These are phyloP conservation scores for Meyerozyma guilliermondii DNA, from an alignment of 1,139 yeast genomes.

Conservation along the genomic window DNA sequence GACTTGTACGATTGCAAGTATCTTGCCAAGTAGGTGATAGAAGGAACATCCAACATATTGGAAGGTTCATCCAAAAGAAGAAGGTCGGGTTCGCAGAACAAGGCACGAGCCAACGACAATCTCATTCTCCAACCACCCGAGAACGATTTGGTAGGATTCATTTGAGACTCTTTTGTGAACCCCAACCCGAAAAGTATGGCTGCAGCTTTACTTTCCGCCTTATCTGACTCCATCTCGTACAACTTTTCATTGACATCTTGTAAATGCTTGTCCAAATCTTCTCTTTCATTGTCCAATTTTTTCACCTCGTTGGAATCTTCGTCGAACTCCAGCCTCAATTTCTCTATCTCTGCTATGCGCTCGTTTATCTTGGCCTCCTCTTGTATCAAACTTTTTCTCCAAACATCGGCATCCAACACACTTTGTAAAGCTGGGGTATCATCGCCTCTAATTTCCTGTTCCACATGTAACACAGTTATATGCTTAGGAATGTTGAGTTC, in stretches of 20 bases:
- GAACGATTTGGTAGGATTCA: constrained; percentile 77
- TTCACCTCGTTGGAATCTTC: constrained; percentile 76
- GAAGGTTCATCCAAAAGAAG: constrained; percentile 95
- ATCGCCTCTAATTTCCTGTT: constrained; percentile 94
- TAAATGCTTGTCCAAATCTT: constrained; percentile 74
- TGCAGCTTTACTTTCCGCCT: constrained; percentile 97
- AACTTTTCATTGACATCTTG: constrained; percentile 77
- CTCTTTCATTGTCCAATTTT: constrained; percentile 83
- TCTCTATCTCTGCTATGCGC: constrained; percentile 70
- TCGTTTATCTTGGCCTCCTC: constrained; percentile 76
- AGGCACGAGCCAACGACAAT: constrained; percentile 93
- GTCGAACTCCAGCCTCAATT: constrained; percentile 65
- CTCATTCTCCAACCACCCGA: constrained; percentile 99
- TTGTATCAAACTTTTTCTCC: constrained; percentile 84
- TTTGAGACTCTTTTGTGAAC: constrained; percentile 83
- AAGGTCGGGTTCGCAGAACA: constrained; percentile 94
- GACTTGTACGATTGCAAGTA: constrained; percentile 87
- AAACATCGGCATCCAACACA: constrained; percentile 96
- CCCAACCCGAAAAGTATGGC: constrained; percentile 92
- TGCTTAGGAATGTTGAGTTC: constrained; percentile 92
- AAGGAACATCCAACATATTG: constrained; percentile 99
- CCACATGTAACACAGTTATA: constrained; percentile 92
- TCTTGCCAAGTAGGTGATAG: constrained; percentile 86
- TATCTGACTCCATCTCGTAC: constrained; percentile 91
- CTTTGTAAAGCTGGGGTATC: constrained; percentile 87